A percentile compares a stretch with the other conserved stretches of the same genome.
These are phyloP conservation scores for Arctium lappa DNA, from an alignment of 129 eudicot species.

Conservation along the genomic window DNA sequence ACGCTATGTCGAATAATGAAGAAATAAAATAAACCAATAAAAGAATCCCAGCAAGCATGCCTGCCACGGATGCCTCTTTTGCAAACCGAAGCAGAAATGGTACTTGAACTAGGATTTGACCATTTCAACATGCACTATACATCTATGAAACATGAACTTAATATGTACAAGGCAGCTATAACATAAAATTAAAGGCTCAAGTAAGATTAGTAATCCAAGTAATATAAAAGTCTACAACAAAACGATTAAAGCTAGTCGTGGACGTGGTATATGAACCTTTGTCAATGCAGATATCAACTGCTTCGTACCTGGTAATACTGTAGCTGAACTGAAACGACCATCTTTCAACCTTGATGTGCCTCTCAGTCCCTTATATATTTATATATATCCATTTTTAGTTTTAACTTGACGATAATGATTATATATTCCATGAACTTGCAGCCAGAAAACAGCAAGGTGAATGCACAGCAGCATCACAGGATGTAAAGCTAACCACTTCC, in stretches of 20 bases:
- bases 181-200: background rate
- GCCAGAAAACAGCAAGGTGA: background rate
- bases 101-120: background rate
- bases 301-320: slow-evolving; percentile 7
- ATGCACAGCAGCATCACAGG: slow-evolving; percentile 8
- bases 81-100: background rate
- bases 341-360: slow-evolving; percentile 4
- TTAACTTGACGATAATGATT: slow-evolving; percentile 4
- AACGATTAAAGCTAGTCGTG: slow-evolving; percentile 5
- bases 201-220: slow-evolving; percentile 11
- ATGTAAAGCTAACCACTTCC: slow-evolving; percentile 11
- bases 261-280: slow-evolving; percentile 5
- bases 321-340: background rate
- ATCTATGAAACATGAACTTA: slow-evolving; percentile 7
- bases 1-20: background rate
- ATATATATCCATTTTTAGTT: background rate
- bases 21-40: background rate
- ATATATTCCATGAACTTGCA: slow-evolving; percentile 9
- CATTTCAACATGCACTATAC: slow-evolving; percentile 17
- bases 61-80: background rate
- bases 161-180: slow-evolving; percentile 20
- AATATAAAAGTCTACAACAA: slow-evolving; percentile 22
- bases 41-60: background rate
- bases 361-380: background rate
- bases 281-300: slow-evolving; percentile 15